A percentile compares a stretch with the other conserved stretches of the same genome.
These are phyloP conservation scores for Bocquillonia castaneifolia DNA, from an alignment of 441 rosid species.

Conservation along the genomic window DNA sequence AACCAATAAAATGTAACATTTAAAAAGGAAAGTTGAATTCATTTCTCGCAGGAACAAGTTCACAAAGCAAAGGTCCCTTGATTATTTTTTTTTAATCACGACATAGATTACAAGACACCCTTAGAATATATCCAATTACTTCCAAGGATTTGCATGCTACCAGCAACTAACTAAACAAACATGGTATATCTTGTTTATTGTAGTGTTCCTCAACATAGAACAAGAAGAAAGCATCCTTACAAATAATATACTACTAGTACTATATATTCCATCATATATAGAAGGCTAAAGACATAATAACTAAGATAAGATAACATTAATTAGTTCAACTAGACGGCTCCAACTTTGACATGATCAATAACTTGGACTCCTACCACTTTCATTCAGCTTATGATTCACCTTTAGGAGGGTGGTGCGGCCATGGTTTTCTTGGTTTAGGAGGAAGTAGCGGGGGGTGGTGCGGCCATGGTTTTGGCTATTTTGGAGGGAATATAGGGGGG, in stretches of 20 bases:
- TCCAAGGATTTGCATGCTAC: too few relatives aligned
- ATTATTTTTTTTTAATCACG: too few relatives aligned
- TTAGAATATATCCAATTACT: too few relatives aligned
- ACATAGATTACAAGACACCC: too few relatives aligned
- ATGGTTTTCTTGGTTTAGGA: constrained; percentile 2
- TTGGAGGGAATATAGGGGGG: constrained; percentile 5
- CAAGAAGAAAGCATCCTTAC: neutral
- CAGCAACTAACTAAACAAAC: neutral
- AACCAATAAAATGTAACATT: too few relatives aligned
- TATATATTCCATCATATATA: neutral
- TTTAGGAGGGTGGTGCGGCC: constrained; percentile 2
- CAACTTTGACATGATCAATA: neutral
- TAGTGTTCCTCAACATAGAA: neutral
- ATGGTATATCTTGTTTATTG: neutral
- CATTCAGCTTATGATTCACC: neutral
- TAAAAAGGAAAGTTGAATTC: too few relatives aligned
- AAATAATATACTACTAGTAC: too few relatives aligned
- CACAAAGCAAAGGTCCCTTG: too few relatives aligned
- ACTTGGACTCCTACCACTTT: neutral
- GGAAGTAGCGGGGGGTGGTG: neutral
- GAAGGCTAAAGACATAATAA: neutral
- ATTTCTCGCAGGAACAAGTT: too few relatives aligned
- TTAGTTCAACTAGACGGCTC: neutral
- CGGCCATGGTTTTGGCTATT: neutral
- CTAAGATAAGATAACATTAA: neutral